Percentiles rank a stretch among this genome's conserved stretches.
phyloP scores from a whole-genome alignment of 2,329 filamentous ascomycete genomes.

The Aspergillus brunneoviolaceus region DNA sequence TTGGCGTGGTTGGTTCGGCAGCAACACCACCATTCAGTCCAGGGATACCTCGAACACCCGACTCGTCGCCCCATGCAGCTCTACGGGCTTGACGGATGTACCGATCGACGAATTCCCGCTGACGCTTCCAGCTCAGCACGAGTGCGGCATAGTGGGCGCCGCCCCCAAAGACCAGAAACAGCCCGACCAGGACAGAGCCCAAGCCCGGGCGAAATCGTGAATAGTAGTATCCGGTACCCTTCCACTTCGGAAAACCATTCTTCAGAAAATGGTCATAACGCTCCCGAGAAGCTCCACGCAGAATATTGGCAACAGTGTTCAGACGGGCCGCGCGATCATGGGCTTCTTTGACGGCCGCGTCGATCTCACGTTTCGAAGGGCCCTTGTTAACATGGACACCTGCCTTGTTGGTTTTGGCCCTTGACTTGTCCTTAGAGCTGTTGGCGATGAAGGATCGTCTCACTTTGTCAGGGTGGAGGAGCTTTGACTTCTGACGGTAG shows the following conservation, averaged over 20 bases:
- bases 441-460: slow-evolving; percentile 76
- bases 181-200: slow-evolving; percentile 75
- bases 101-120: slow-evolving; percentile 84
- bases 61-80: slow-evolving; percentile 84
- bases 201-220: slow-evolving; percentile 87
- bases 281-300: slow-evolving; percentile 75
- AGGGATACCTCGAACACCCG: slow-evolving; percentile 65
- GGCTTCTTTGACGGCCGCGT: slow-evolving; percentile 75
- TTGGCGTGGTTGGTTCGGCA: slow-evolving; percentile 42
- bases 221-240: slow-evolving; percentile 98
- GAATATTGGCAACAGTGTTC: slow-evolving; percentile 79
- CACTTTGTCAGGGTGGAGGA: slow-evolving; percentile 93
- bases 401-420: slow-evolving; percentile 56
- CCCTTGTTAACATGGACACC: slow-evolving; percentile 67
- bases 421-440: slow-evolving; percentile 55
- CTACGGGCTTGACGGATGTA: slow-evolving; percentile 88
- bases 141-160: slow-evolving; percentile 83
- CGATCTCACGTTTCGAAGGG: slow-evolving; percentile 72
- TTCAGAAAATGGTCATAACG: slow-evolving; percentile 92
- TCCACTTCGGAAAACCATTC: slow-evolving; percentile 95
- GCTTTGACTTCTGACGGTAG: slow-evolving; percentile 81
- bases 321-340: slow-evolving; percentile 80
- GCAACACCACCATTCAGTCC: slow-evolving; percentile 54
- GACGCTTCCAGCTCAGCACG: slow-evolving; percentile 82
- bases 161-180: slow-evolving; percentile 81